Base-by-base conservation (phyloP, 495 filamentous ascomycete species). In the Annulohypoxylon stygium region DNA sequence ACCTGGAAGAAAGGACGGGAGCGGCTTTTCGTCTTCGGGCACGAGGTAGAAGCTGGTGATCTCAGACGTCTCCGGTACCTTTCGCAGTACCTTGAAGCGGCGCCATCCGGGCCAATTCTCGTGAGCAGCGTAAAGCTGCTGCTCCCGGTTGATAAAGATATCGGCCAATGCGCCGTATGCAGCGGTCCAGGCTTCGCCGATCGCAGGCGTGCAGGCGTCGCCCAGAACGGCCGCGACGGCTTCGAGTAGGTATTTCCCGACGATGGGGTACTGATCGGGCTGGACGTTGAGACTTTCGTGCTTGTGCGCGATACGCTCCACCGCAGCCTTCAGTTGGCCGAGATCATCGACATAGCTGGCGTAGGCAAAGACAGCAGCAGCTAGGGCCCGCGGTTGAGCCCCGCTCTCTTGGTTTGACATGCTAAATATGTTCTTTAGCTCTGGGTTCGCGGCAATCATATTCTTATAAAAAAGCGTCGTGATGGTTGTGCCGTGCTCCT, bases 301-400 rank as follows among this genome's bases (percentile, higher is more conserved):
- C 80, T 93, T 93, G 79, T 92, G 86, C 76, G 90, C 89, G 76
- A 94, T 93, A 71, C 89, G 85, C 78, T 90, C 89, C n/a, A 94
- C 86, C 39, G 89, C 88, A 5, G 86, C 83, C 37, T 78, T 68
- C 4, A 94, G 84, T 26, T 85, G 88, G 61, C 81, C 83, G 5
- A 93, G 86, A 80, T 93, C 85, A 79, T 93, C 91, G 76, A 93
- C 91, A 78, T 93, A 84, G 20, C 84, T 83, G 63, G 92, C 92
- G 69, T 93, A 93, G 36, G 89, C 90, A 73, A 90, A 88, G 37
- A 94, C 85, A 11, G 91, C 85, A 59, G 79, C 82, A 43, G 92
- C 91, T 7, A 94, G 84, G 11, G 92, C 91, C 16, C 81, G 82
- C 3, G 89, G 83, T 70, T 94, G 92, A 58, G 87, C 86, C 53